A percentile compares a stretch with the other conserved stretches of the same genome.
phyloP scores from a whole-genome alignment of 2,329 filamentous ascomycete genomes.

The Pseudogymnoascus sp. region DNA sequence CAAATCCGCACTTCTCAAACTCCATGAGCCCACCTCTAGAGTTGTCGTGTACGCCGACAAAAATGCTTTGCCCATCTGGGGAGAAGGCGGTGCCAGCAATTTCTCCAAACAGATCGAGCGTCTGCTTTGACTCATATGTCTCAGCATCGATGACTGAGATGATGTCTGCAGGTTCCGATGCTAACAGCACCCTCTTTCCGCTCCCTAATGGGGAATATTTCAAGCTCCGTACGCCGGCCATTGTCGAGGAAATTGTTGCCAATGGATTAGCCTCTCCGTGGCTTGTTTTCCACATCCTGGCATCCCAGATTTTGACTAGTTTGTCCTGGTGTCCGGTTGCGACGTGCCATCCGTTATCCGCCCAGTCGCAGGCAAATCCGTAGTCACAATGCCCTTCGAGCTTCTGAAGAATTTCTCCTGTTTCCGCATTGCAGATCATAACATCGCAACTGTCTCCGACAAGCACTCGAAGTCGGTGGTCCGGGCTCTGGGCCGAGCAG shows the following conservation, averaged over 20 bases:
- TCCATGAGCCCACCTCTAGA: constrained; percentile 52
- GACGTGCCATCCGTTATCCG: constrained; percentile 67
- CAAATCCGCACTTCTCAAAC: constrained; percentile 28
- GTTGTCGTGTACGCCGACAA: constrained; percentile 60
- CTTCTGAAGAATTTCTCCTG: constrained; percentile 49
- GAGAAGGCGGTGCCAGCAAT: constrained; percentile 63
- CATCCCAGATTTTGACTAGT: constrained; percentile 69
- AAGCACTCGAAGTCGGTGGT: constrained; percentile 63
- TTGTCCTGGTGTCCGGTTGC: constrained; percentile 74
- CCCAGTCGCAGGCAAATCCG: constrained; percentile 75
- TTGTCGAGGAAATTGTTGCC: constrained; percentile 53
- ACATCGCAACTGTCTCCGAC: constrained; percentile 64
- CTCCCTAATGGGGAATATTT: constrained; percentile 67
- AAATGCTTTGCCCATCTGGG: constrained; percentile 61
- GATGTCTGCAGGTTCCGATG: constrained; percentile 70
- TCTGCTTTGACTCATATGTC: constrained; percentile 59
- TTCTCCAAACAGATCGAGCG: constrained; percentile 68
- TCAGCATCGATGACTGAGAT: constrained; percentile 64
- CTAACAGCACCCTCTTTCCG: constrained; percentile 60
- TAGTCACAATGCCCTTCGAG: constrained; percentile 62
- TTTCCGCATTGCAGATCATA: constrained; percentile 63
- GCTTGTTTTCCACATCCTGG: constrained; percentile 57
- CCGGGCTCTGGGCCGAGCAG: constrained; percentile 65
- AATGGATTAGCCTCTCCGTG: constrained; percentile 43
- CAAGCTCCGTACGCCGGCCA: constrained; percentile 63